Base-by-base conservation (phyloP, 2,329 filamentous ascomycete species). In the Colletotrichum sp. region DNA sequence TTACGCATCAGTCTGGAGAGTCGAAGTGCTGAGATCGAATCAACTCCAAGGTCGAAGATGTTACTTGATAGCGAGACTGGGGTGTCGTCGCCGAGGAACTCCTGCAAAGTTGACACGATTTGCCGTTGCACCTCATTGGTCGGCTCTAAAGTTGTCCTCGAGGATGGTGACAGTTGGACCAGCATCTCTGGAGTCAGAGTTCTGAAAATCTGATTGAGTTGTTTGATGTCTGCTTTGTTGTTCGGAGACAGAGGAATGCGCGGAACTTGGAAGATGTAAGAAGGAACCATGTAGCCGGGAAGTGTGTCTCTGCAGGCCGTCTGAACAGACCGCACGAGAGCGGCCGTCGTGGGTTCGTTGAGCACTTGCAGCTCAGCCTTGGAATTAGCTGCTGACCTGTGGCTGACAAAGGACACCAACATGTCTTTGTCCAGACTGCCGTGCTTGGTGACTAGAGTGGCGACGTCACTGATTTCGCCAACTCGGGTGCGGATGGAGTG, bases 221-320 rank as follows among this genome's bases (percentile, higher is more conserved):
- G 86, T 78, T 93, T 96, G 8, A 88, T 87, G 78, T 98, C 95
- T 0, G 93, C 93, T 80, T 98, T 98, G 83, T 98, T 98, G 81
- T 98, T 98, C 8, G 94, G 86, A 2, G 95, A 97, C 0, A 98
- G 86, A 0, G 96, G 96, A 68, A 98, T 91, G 9, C 85, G 87
- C 0, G 91, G 88, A 9, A 98, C 84, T 5, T 89, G 90, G 29
- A 98, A 85, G 72, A 97, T 91, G 79, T 97, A 94, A 0, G 95
- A 96, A 1, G 96, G 96, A 3, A 98, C 90, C 96, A 98, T 98
- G 81, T 98, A 98, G 0, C 89, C 90, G 0, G 96, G 94, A 5
- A 98, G 87, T 27, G 87, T 90, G 3, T 89, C 85, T 38, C 90
- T 89, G 77, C 95, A 98, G n/a, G 91, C 89, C 29, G 58, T 71